Base-by-base conservation (phyloP, 805 yeast genomes). In the Yamadazyma philogaea region DNA sequence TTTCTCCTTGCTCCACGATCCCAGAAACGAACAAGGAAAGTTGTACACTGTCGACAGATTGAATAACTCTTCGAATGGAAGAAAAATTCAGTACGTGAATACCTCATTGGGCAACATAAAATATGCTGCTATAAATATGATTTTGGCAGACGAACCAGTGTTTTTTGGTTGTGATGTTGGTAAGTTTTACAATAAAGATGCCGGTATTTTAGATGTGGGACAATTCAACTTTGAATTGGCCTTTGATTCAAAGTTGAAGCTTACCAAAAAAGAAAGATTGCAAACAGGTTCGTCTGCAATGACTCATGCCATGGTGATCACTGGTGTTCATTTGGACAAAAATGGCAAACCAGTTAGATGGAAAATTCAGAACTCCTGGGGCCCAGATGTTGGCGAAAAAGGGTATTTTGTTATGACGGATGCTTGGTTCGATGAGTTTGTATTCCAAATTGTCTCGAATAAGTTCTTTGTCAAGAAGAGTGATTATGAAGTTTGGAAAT, bases 91-190 rank as follows among this genome's bases (percentile, higher is more conserved):
- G 35, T 87, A 87, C 58, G 73, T 87, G 54, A 87, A 87, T 60
- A 70, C 79, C 41, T 81, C 80, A 32, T 75, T 82, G 45, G 75
- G 75, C 14, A 67, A 67, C 7, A 66, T 87, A 43, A 78, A 87
- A 34, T 55, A 71, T 24, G 71, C 81, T 37, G 85, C 87, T 21
- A 78, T 86, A 30, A 74, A 77, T 54, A 78, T 87, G 64, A 75
- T 87, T 56, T 75, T 82, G 64, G 72, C 70, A 47, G 81, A 85
- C 63, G 84, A 84, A 66, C 84, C 95, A 0, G 87, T 88, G 6
- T 88, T 87, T 69, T 88, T 87, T 57, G 96, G 96, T 10, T 82
- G 90, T 14, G 95, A 87, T 61, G 87, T 90, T n/a, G 93, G 91
- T 18, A 82, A 84, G 59, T 87, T 72, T 64, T 76, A 74, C 75